These are phyloP conservation scores for Cymbopogon flexuosus DNA, from an alignment of 202 grass and related monocot species.

Conservation along the genomic window DNA sequence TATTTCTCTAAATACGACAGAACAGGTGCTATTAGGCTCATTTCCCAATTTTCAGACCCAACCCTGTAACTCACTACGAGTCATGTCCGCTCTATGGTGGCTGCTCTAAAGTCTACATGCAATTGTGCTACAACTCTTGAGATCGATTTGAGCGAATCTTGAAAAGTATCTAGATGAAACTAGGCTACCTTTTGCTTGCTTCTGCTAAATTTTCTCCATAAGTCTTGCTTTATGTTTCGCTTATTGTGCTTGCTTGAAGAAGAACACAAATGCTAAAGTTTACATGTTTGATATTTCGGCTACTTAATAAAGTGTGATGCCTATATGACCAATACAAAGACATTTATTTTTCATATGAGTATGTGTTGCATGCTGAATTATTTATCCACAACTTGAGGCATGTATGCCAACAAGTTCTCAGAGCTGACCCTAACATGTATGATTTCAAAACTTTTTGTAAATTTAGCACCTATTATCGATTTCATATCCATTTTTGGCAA, in stretches of 20 bases:
- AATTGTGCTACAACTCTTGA: not conserved
- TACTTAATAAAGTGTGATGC: not conserved
- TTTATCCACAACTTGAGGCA: not conserved
- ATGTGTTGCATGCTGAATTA: slow-evolving; percentile 1
- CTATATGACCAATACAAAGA: not conserved
- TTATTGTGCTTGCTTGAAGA: not conserved
- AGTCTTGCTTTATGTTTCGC: not conserved
- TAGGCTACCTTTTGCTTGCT: not conserved
- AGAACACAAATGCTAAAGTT: not conserved
- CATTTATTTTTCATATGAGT: not conserved
- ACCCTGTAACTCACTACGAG: not conserved
- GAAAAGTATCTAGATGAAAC: not conserved
- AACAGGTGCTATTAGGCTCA: not conserved
- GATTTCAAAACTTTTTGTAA: not conserved
- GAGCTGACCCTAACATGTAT: not conserved
- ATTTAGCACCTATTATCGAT: not conserved
- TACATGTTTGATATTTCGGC: not conserved
- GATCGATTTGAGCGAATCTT: not conserved
- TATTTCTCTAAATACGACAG: not conserved
- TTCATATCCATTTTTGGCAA: not conserved
- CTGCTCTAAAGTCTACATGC: not conserved
- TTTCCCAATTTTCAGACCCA: not conserved
- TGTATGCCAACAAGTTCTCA: not conserved
- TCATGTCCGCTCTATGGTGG: not conserved
- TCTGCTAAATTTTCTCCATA: not conserved